These are phyloP conservation scores for Talaromyces sp. DNA, from an alignment of 2,329 filamentous ascomycete species.

Conservation along the genomic window DNA sequence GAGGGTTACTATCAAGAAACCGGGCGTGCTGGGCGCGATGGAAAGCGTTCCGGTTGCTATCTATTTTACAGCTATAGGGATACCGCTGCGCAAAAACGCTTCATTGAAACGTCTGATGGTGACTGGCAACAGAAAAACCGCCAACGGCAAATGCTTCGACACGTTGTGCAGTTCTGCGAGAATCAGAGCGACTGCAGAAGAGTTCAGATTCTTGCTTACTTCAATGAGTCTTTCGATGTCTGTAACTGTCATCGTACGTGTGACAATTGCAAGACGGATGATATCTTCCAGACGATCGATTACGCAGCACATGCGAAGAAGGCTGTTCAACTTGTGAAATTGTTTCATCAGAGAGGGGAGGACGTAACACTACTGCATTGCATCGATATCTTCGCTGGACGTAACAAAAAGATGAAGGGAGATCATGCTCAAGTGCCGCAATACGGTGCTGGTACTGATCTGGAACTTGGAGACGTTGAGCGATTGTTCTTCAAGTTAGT, in stretches of 20 bases:
- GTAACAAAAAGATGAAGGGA: constrained; percentile 58
- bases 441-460: constrained; percentile 64
- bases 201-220: constrained; percentile 87
- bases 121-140: constrained; percentile 75
- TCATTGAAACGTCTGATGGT: constrained; percentile 81
- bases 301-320: constrained; percentile 71
- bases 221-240: constrained; percentile 76
- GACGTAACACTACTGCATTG: constrained; percentile 74
- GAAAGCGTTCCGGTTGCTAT: constrained; percentile 80
- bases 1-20: constrained; percentile 99
- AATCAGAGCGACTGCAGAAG: constrained; percentile 84
- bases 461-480: constrained; percentile 74
- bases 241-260: constrained; percentile 71
- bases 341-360: constrained; percentile 32
- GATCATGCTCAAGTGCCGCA: constrained; percentile 55
- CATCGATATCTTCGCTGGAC: constrained; percentile 78
- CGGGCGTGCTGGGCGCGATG: constrained; percentile 88
- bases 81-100: constrained; percentile 66
- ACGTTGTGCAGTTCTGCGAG: constrained; percentile 83
- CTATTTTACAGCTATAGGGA: constrained; percentile 84
- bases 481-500: constrained; percentile 77
- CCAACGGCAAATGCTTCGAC: constrained; percentile 78
- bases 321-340: constrained; percentile 66
- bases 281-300: constrained; percentile 69
- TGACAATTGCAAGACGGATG: constrained; percentile 80